Evolutionary conservation across 768 basidiomycete species (phyloP), one percentile per base, ranked within the genome.

Genomic region (Auriscalpium orientale): DNA sequence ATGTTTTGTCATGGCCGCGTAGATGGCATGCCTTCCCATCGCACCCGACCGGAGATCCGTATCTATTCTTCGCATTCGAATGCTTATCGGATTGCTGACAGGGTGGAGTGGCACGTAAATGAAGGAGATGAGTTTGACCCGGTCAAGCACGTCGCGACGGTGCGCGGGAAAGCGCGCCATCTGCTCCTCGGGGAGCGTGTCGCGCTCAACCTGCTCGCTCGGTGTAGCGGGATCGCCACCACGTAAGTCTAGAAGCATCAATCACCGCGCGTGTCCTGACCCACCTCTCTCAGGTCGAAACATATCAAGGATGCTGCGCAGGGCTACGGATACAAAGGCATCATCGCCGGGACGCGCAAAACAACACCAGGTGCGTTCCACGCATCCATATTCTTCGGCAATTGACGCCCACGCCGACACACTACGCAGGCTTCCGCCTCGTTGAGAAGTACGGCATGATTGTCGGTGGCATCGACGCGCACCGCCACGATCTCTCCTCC

Each of bases 371-470:
- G 88, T 80, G 60, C 22, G 59, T 16, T 5, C n/a, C 22, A 21
- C 48, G 9, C 3, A 20, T 10, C 13, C 20, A 8, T 46, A 28
- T 13, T 34, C 3, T n/a, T 15, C 37, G 40, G n/a, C 20, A n/a
- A 43, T 4, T 4, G 28, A 28, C 28, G 4, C 22, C 9, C 33
- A n/a, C 12, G 35, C n/a, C 10, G 13, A 48, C 21, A 18, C 20
- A 18, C 12, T 6, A 51, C 21, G 38, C 28, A 89, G 88, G 95
- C 2, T 99, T 99, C 75, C 79, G 97, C 48, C 76, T 98, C 34
- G 95, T 98, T 6, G 97, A 99, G 71, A 99, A 99, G 71, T 98
- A 99, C 68, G 97, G 87, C 4, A 98, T 99, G 97, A 72, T 98
- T 46, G 91, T 98, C 13, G 97, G 97, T 16, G 97, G 97, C 7